Evolutionary conservation across 371 early-diverging fungal species (phyloP), one percentile per base, ranked within the genome.

Genomic region (Lichtheimia ornata): DNA sequence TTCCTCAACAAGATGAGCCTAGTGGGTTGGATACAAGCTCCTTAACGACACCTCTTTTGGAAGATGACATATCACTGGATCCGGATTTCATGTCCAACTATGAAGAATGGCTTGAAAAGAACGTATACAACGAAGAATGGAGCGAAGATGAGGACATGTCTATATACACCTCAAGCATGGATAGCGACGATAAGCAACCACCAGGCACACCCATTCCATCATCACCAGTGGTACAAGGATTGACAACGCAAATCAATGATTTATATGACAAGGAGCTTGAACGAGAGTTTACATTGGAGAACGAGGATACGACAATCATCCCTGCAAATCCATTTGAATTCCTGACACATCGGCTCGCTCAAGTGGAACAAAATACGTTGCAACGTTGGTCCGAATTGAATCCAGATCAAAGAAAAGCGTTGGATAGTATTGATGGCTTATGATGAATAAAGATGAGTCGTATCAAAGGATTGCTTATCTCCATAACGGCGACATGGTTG

Each of bases 21-120:
- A 49, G 22, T 14, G 30, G 51, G 11, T 52, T 56, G 9, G 65
- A 61, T 58, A 63, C 25, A 47, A 14, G 66, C 55, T 56, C 50
- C 69, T 15, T 56, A 28, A 44, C 66, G 57, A 59, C 65, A 67
- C 15, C 41, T 67, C 25, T 59, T 59, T 12, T 53, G 25, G 69
- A 71, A 25, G 45, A 25, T n/a, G 25, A 41, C 25, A 28, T 67
- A 54, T 72, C 69, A 63, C 52, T 84, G 53, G 85, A 82, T 25
- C 59, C 65, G 6, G 71, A 69, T 1, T 85, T 85, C 56, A 76
- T 75, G 65, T 70, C 72, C 28, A 82, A 88, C 41, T 91, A 89
- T 59, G 82, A 85, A 58, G 64, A 74, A 25, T 90, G 90, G 90
- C 74, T 91, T n/a, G 83, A 84, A 50, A 69, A 74, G 9, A 88